Conservation (phyloP, 306 rosid species). For the Lathyrus oleraceus region DNA sequence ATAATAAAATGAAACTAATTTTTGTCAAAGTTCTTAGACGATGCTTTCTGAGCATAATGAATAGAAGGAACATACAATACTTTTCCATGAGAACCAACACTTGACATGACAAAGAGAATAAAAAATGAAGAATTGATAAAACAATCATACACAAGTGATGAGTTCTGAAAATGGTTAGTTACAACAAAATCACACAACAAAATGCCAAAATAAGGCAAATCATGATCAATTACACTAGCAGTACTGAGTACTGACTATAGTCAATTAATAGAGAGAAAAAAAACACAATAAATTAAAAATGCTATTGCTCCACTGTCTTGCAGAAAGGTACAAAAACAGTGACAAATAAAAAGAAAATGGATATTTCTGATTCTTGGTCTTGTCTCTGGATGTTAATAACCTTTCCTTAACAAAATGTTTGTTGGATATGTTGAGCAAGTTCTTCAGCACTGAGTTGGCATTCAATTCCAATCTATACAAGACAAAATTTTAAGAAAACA, state of each 20-base stretch:
- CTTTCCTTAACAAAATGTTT: constrained; percentile 65
- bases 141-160: background rate
- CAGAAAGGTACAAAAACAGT: background rate
- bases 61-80: no score
- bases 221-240: constrained; percentile 1
- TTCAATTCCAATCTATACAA: constrained; percentile 81
- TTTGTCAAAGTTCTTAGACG: no score
- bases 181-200: background rate
- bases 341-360: background rate
- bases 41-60: no score
- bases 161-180: background rate
- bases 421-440: constrained; percentile 88
- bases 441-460: constrained; percentile 97
- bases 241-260: background rate
- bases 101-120: no score
- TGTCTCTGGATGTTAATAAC: background rate
- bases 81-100: no score
- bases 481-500: background rate
- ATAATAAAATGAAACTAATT: no score
- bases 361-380: background rate
- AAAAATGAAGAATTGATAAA: background rate
- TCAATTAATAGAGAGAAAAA: background rate
- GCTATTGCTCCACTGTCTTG: background rate
- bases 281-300: background rate
- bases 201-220: background rate